These are phyloP conservation scores for Petrea volubilis DNA, from an alignment of 257 asterid species.

Conservation along the genomic window DNA sequence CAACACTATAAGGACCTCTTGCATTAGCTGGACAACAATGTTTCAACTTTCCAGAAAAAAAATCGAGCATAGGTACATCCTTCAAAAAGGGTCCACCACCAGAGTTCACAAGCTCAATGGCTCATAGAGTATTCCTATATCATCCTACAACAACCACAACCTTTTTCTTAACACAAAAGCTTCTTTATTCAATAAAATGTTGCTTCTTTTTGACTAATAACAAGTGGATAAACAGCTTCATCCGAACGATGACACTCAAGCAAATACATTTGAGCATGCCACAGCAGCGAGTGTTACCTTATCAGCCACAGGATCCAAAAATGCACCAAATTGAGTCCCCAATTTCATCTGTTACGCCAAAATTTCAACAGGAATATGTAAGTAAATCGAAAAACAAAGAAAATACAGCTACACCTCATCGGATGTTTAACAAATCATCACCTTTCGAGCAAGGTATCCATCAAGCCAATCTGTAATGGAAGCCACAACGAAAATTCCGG, in stretches of 20 bases:
- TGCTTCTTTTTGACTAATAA: not conserved
- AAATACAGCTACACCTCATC: conserved; percentile 6
- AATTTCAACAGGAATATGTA: conserved; percentile 24
- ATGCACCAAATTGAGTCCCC: conserved; percentile 95
- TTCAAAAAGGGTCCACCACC: not conserved
- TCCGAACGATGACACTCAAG: not conserved
- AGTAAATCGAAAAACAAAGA: conserved; percentile 21
- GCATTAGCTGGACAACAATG: not conserved
- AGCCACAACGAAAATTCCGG: conserved; percentile 83
- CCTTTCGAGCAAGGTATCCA: conserved; percentile 97
- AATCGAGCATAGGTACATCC: not conserved
- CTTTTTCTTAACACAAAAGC: not conserved
- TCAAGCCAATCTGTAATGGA: conserved; percentile 99
- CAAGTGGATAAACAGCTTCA: not conserved
- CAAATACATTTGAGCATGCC: not conserved
- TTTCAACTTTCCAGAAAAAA: not conserved
- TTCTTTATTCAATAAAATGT: not conserved
- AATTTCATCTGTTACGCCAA: conserved; percentile 73
- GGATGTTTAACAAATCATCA: conserved; percentile 27
- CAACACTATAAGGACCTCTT: conserved; percentile 17
- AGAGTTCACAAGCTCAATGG: conserved; percentile 10
- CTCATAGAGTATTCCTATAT: not conserved
- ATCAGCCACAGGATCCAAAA: conserved; percentile 99
- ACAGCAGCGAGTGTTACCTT: conserved; percentile 54
- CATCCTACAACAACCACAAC: not conserved